Conservation (phyloP, 1,284 basidiomycete species). For the Irpex rosettiformis region DNA sequence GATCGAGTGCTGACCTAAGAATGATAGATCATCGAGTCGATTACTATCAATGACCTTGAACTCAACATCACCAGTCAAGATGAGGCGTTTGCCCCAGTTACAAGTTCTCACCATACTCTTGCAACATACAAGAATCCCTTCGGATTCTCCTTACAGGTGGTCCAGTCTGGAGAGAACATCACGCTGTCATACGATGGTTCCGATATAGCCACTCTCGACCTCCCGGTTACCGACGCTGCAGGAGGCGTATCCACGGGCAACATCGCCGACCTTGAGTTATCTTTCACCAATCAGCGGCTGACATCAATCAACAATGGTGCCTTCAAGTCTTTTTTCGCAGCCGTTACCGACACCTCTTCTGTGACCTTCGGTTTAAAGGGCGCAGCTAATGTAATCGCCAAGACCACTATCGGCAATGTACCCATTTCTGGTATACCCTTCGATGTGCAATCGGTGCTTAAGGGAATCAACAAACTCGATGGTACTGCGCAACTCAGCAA, state of each 20-base stretch:
- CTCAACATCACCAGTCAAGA: slow-evolving; percentile 40
- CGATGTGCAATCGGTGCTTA: slow-evolving; percentile 51
- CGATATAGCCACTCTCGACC: slow-evolving; percentile 53
- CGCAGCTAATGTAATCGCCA: slow-evolving; percentile 56
- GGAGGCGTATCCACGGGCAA: slow-evolving; percentile 72
- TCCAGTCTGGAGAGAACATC: slow-evolving; percentile 54
- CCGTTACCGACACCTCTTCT: slow-evolving; percentile 49
- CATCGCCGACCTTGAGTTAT: slow-evolving; percentile 51
- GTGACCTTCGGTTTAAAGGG: slow-evolving; percentile 54
- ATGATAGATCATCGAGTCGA: slow-evolving; percentile 61
- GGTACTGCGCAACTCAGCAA: slow-evolving; percentile 47
- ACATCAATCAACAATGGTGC: slow-evolving; percentile 50
- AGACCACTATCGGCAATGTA: slow-evolving; percentile 65
- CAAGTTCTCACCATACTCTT: slow-evolving; percentile 57
- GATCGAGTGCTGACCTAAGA: background rate
- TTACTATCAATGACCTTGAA: slow-evolving; percentile 59
- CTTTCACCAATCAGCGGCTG: slow-evolving; percentile 56
- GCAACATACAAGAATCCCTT: slow-evolving; percentile 78
- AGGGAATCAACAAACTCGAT: slow-evolving; percentile 56
- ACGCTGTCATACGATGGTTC: slow-evolving; percentile 45
- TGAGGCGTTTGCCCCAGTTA: slow-evolving; percentile 56
- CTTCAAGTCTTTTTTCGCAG: slow-evolving; percentile 58
- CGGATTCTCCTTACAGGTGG: slow-evolving; percentile 68
- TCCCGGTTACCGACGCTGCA: slow-evolving; percentile 47
- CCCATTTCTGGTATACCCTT: slow-evolving; percentile 66